A percentile compares a stretch with the other conserved stretches of the same genome.
These are phyloP conservation scores for Arthroderma uncinatum DNA, from an alignment of 2,329 filamentous ascomycete genomes.

Conservation along the genomic window DNA sequence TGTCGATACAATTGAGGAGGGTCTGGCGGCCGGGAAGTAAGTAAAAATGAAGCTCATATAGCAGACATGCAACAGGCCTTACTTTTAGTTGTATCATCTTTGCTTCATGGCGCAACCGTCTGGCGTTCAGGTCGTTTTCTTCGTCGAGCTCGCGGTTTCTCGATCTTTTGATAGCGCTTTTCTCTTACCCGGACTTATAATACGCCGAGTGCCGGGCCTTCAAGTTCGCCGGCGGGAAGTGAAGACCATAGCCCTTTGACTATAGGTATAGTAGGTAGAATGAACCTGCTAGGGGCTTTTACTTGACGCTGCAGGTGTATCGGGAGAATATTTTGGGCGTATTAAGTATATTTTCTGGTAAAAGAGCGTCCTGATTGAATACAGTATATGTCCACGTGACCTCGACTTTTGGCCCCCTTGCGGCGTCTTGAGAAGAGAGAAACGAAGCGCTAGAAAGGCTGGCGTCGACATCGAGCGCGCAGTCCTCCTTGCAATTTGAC, in stretches of 20 bases:
- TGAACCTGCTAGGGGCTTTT: neutral
- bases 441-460: neutral
- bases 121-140: neutral
- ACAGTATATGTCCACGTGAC: neutral
- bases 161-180: neutral
- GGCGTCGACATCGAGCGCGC: neutral
- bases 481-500: neutral
- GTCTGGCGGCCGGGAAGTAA: constrained; percentile 45
- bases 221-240: neutral
- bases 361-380: neutral
- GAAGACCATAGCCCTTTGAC: neutral
- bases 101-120: constrained; percentile 26
- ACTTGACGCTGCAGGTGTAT: neutral
- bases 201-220: neutral
- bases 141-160: neutral
- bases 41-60: neutral
- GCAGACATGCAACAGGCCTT: neutral
- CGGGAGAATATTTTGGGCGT: neutral
- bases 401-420: neutral
- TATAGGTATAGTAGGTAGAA: neutral
- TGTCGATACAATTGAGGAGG: constrained; percentile 99
- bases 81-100: constrained; percentile 84
- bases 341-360: neutral
- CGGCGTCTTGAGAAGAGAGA: neutral
- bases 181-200: neutral